Percentiles rank a stretch among this genome's conserved stretches.
Conservation (phyloP, 2,329 filamentous ascomycete species). For the Diplodia intermedia region DNA sequence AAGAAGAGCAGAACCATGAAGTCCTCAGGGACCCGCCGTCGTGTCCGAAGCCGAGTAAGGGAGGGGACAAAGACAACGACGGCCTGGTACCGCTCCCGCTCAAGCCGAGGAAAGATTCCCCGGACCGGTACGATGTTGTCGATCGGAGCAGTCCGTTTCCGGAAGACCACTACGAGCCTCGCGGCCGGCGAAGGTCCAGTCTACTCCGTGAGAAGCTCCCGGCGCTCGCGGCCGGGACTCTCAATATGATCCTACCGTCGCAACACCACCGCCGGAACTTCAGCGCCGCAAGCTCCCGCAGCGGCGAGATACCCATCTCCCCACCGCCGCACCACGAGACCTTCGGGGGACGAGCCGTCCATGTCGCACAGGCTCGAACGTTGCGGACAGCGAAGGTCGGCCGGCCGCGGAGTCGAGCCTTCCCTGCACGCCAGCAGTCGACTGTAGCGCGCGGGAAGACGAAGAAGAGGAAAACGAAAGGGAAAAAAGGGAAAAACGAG, state of each 20-base stretch:
- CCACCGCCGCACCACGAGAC: conserved; percentile 6
- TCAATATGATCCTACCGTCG: conserved; percentile 29
- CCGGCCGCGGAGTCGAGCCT: conserved; percentile 4
- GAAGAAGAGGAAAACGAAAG: conserved; percentile 5
- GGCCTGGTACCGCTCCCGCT: conserved; percentile 10
- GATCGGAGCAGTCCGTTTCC: conserved; percentile 14
- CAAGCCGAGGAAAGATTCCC: not conserved
- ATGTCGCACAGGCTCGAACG: not conserved
- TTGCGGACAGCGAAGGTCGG: not conserved
- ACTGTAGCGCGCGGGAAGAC: not conserved
- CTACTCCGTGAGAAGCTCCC: conserved; percentile 28
- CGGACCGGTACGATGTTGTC: conserved; percentile 2
- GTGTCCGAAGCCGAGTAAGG: not conserved
- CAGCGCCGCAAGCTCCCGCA: conserved; percentile 13
- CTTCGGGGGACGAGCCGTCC: not conserved
- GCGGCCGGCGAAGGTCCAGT: conserved; percentile 2
- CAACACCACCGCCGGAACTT: conserved; percentile 14
- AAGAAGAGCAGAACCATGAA: not conserved
- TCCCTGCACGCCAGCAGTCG: conserved; percentile 8
- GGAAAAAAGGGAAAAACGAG: not conserved
- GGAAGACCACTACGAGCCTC: conserved; percentile 12
- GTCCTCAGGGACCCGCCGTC: not conserved
- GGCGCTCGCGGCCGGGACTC: conserved; percentile 23
- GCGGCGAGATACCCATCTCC: conserved; percentile 29
- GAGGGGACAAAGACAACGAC: not conserved